Evolutionary conservation across 176 grass and related monocot species (phyloP).

Genomic region (Hyparrhenia diplandra): DNA sequence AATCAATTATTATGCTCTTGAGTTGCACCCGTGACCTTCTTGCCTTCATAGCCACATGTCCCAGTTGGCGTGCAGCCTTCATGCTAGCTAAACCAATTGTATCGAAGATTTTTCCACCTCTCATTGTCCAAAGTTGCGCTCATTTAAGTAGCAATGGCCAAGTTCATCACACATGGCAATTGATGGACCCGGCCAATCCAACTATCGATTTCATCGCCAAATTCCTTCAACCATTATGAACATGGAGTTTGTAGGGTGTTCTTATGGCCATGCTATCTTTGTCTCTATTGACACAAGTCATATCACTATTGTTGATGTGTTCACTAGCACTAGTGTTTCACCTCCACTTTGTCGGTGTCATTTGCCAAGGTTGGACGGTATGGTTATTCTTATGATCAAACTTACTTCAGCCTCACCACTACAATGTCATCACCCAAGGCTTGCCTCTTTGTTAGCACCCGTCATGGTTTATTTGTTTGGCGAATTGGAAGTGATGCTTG

Average conservation of each 20-base stretch:
- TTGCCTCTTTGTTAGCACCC: neutral
- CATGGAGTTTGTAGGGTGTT: neutral
- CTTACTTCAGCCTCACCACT: neutral
- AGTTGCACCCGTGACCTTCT: neutral
- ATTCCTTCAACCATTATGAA: neutral
- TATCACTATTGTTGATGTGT: neutral
- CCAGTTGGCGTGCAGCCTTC: neutral
- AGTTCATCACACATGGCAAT: neutral
- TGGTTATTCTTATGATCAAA: too few relatives aligned
- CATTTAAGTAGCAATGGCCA: neutral
- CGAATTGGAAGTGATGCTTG: neutral
- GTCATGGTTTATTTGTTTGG: neutral
- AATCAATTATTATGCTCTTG: neutral
- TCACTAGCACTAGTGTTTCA: neutral
- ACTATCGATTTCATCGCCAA: neutral
- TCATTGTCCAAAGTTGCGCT: neutral
- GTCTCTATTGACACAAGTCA: neutral
- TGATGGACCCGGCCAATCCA: neutral
- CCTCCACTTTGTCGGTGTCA: neutral
- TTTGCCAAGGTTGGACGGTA: too few relatives aligned
- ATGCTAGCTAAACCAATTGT: neutral
- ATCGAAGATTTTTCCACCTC: neutral
- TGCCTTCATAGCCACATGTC: neutral
- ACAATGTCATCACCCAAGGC: neutral
- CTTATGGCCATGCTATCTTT: neutral